Conservation (phyloP, 306 rosid species). For the Senna siamea region DNA sequence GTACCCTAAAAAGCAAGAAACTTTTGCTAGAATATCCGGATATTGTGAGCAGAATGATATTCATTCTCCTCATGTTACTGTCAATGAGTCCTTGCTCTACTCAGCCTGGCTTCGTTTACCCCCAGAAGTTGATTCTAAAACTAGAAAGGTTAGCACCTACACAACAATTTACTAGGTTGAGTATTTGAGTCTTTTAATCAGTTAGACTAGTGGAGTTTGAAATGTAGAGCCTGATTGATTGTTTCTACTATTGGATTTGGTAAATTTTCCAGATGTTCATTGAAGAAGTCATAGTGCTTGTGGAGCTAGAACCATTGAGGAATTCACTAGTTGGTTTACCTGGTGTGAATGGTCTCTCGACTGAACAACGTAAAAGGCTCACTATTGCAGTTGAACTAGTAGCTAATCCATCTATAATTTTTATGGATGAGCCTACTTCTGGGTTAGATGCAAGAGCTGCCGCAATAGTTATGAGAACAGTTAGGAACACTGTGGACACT, state of each 20-base stretch:
- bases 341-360: slow-evolving; percentile 76
- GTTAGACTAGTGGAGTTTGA: too few species aligned
- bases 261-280: slow-evolving; percentile 59
- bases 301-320: slow-evolving; percentile 53
- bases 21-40: slow-evolving; percentile 61
- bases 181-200: too few species aligned
- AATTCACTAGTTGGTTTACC: slow-evolving; percentile 67
- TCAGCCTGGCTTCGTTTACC: slow-evolving; percentile 74
- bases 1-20: slow-evolving; percentile 65
- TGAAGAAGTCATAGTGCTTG: slow-evolving; percentile 69
- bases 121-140: slow-evolving; percentile 46
- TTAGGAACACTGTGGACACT: slow-evolving; percentile 84
- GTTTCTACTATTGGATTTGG: too few species aligned
- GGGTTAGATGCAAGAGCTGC: slow-evolving; percentile 96
- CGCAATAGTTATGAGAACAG: slow-evolving; percentile 87
- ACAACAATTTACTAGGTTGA: too few species aligned
- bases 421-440: slow-evolving; percentile 94
- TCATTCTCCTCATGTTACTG: slow-evolving; percentile 67
- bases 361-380: slow-evolving; percentile 82
- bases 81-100: slow-evolving; percentile 56
- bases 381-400: slow-evolving; percentile 87
- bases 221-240: too few species aligned
- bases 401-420: slow-evolving; percentile 83
- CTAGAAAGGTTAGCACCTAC: slow-evolving; percentile 48
- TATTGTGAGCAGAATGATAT: slow-evolving; percentile 70